These are phyloP conservation scores for Xylaria cubensis DNA, from an alignment of 495 filamentous ascomycete species.

Conservation along the genomic window DNA sequence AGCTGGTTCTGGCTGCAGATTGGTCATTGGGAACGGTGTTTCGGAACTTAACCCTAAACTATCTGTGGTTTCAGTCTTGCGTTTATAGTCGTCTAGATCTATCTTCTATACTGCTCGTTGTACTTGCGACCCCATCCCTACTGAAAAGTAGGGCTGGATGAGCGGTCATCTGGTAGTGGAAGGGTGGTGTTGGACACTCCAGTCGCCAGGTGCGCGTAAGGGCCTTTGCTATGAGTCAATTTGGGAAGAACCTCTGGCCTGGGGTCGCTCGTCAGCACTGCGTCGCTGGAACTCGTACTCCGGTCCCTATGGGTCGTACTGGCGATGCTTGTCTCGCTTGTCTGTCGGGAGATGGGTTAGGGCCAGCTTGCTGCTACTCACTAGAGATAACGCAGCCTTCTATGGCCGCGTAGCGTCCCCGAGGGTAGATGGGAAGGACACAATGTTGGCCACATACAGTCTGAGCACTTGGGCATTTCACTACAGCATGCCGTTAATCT, in stretches of 20 bases:
- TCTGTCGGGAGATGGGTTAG: conserved; percentile 43
- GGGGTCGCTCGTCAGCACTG: conserved; percentile 68
- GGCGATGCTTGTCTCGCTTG: conserved; percentile 44
- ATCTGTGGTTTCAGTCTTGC: conserved; percentile 63
- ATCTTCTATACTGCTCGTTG: conserved; percentile 47
- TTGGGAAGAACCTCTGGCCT: conserved; percentile 66
- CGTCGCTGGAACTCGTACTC: conserved; percentile 65
- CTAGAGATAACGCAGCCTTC: conserved; percentile 32
- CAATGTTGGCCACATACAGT: conserved; percentile 51
- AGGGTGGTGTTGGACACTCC: conserved; percentile 49
- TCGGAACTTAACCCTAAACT: conserved; percentile 84
- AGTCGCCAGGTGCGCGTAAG: conserved; percentile 50
- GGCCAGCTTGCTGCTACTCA: conserved; percentile 44
- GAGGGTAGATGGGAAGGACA: conserved; percentile 47
- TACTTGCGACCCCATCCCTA: conserved; percentile 38
- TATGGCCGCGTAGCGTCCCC: conserved; percentile 20
- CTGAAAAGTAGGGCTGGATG: conserved; percentile 50
- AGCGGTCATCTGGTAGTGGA: conserved; percentile 43
- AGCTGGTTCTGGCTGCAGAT: conserved; percentile 35
- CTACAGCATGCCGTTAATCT: conserved; percentile 37
- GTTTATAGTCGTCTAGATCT: conserved; percentile 48
- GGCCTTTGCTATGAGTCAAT: conserved; percentile 64
- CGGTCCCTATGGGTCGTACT: conserved; percentile 60
- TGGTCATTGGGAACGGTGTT: conserved; percentile 58
- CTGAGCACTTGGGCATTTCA: conserved; percentile 38